Percentiles rank a stretch among this genome's conserved stretches.
Conservation (phyloP, 129 eudicot genomes). For the Tagetes patula region DNA sequence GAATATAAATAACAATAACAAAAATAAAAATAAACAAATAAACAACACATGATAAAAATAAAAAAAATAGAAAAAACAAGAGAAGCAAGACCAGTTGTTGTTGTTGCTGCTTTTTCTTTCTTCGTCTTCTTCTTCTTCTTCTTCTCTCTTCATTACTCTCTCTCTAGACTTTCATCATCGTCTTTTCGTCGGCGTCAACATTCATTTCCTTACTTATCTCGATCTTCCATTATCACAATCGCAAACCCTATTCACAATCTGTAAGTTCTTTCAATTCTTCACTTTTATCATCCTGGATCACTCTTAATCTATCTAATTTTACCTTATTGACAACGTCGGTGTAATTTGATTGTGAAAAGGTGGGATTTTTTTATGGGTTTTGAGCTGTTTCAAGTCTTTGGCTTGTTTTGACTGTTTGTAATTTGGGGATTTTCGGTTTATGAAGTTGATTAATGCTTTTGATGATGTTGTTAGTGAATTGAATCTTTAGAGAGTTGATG, state of each 20-base stretch:
- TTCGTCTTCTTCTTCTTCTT: slow-evolving; percentile 24
- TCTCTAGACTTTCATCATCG: slow-evolving; percentile 42
- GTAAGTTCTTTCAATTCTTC: slow-evolving; percentile 19
- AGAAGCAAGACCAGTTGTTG: slow-evolving; percentile 38
- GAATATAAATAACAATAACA: slow-evolving; percentile 17
- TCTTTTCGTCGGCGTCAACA: slow-evolving; percentile 36
- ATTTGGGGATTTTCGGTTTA: slow-evolving; percentile 11
- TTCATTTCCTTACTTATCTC: slow-evolving; percentile 23
- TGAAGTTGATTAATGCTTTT: slow-evolving; percentile 21
- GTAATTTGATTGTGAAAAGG: slow-evolving; percentile 10
- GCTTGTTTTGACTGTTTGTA: background rate
- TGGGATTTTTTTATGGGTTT: slow-evolving; percentile 8
- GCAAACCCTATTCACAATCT: slow-evolving; percentile 35
- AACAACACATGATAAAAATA: background rate
- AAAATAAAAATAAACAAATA: background rate
- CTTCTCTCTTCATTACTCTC: slow-evolving; percentile 27
- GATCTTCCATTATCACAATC: slow-evolving; percentile 20
- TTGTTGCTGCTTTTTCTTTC: slow-evolving; percentile 24
- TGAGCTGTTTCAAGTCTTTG: slow-evolving; percentile 25
- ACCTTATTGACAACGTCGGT: background rate
- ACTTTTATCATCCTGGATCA: slow-evolving; percentile 25
- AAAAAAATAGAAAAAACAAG: slow-evolving; percentile 15
- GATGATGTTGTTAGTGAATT: slow-evolving; percentile 18
- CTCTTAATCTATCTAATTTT: slow-evolving; percentile 9
- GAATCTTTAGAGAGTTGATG: slow-evolving; percentile 14